Conservation (phyloP, 2,329 filamentous ascomycete genomes). For the Penicillium sp. region DNA sequence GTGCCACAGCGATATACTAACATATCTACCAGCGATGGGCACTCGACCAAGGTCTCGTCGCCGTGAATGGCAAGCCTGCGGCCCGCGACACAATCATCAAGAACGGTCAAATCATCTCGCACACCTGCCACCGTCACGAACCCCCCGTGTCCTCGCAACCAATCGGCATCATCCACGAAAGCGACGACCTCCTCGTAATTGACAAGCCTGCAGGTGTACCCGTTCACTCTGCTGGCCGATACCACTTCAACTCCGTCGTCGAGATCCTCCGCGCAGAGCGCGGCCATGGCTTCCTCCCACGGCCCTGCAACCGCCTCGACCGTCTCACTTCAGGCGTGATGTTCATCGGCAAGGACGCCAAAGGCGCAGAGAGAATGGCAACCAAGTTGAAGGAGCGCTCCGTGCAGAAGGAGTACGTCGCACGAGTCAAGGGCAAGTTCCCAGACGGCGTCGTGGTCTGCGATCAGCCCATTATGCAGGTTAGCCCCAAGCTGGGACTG, state of each 20-base stretch:
- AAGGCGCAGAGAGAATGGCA: slow-evolving; percentile 74
- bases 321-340: slow-evolving; percentile 93
- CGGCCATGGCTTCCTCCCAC: slow-evolving; percentile 57
- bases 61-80: slow-evolving; percentile 74
- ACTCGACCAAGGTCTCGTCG: slow-evolving; percentile 75
- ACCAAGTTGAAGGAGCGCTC: slow-evolving; percentile 75
- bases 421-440: slow-evolving; percentile 85
- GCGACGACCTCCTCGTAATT: slow-evolving; percentile 90
- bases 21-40: slow-evolving; percentile 58
- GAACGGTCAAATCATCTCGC: slow-evolving; percentile 88
- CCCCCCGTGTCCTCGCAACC: slow-evolving; percentile 82
- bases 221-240: slow-evolving; percentile 91
- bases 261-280: slow-evolving; percentile 87
- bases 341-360: slow-evolving; percentile 88
- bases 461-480: slow-evolving; percentile 88
- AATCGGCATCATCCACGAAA: slow-evolving; percentile 83
- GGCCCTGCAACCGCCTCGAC: slow-evolving; percentile 90
- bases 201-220: slow-evolving; percentile 95
- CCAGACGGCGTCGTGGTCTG: slow-evolving; percentile 89
- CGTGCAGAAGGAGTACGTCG: slow-evolving; percentile 93
- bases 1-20: slow-evolving; percentile 3
- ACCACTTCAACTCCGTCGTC: slow-evolving; percentile 91
- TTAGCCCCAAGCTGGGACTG: slow-evolving; percentile 90
- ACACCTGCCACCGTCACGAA: slow-evolving; percentile 93
- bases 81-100: slow-evolving; percentile 68